Percentiles rank a stretch among this genome's conserved stretches.
phyloP scores from a whole-genome alignment of 169 alveolate species.

The Theileria orientalis region DNA sequence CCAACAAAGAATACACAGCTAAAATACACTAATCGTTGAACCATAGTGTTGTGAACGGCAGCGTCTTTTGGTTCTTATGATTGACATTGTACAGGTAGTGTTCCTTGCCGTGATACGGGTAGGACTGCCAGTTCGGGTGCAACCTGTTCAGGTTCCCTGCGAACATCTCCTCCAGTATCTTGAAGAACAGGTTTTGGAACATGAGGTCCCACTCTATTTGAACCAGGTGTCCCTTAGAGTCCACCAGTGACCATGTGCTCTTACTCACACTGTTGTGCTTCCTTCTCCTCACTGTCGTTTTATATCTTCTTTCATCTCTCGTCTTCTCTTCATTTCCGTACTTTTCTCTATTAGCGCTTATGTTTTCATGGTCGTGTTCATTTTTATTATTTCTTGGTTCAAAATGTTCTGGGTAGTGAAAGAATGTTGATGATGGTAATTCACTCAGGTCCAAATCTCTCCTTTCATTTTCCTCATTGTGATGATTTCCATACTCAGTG shows the following conservation, averaged over 20 bases:
- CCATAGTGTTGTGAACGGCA: constrained; percentile 25
- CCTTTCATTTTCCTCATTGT: background rate
- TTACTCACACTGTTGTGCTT: constrained; percentile 49
- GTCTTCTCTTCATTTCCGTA: constrained; percentile 42
- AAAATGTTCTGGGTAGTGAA: constrained; percentile 33
- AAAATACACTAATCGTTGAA: constrained; percentile 8
- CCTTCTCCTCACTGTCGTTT: constrained; percentile 55
- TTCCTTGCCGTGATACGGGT: constrained; percentile 50
- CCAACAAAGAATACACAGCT: no score
- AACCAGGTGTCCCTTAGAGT: constrained; percentile 70
- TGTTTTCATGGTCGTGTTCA: background rate
- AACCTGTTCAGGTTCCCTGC: constrained; percentile 57
- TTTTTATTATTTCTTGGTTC: background rate
- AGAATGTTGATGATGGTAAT: constrained; percentile 30
- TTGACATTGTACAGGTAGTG: constrained; percentile 23
- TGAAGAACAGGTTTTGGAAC: constrained; percentile 76
- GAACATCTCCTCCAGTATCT: constrained; percentile 69
- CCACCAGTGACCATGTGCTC: constrained; percentile 77
- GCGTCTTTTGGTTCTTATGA: constrained; percentile 2
- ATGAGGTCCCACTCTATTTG: constrained; percentile 79
- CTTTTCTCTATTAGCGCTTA: constrained; percentile 1
- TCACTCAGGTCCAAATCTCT: constrained; percentile 9
- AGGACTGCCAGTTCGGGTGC: constrained; percentile 54
- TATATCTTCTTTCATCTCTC: constrained; percentile 48
- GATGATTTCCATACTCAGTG: background rate